Percentiles rank a stretch among this genome's conserved stretches.
Conservation (phyloP, 106 monocot genomes). For the Phalaenopsis aphrodite region DNA sequence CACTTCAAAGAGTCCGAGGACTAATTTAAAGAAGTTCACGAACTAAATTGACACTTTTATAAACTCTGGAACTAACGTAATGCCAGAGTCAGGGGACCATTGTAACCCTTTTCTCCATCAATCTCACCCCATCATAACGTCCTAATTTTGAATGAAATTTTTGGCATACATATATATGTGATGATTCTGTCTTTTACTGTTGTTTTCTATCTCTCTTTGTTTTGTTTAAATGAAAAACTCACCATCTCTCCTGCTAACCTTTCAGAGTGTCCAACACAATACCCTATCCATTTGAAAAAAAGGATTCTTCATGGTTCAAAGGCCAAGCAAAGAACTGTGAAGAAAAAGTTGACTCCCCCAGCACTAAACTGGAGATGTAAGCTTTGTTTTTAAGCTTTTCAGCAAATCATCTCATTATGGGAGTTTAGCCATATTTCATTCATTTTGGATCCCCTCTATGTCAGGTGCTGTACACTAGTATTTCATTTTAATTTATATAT, state of each 20-base stretch:
- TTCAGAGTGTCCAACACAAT: not conserved
- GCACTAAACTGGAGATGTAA: conserved; percentile 6
- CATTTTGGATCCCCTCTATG: not conserved
- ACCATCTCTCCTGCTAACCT: not conserved
- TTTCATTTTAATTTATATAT: not conserved
- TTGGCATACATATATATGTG: too few relatives aligned
- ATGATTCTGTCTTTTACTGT: too few relatives aligned
- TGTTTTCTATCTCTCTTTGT: too few relatives aligned
- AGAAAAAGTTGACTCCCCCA: not conserved
- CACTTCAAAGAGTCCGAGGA: too few relatives aligned
- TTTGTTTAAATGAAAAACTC: not conserved
- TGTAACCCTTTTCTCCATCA: too few relatives aligned
- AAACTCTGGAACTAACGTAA: too few relatives aligned
- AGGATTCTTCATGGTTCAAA: not conserved
- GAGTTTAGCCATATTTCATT: not conserved
- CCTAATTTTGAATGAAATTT: too few relatives aligned
- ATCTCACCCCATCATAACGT: too few relatives aligned
- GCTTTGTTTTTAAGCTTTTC: not conserved
- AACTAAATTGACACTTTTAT: too few relatives aligned
- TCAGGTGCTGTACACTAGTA: not conserved
- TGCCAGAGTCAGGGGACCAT: too few relatives aligned
- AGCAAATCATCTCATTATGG: not conserved
- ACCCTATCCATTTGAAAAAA: not conserved
- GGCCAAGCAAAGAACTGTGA: not conserved
- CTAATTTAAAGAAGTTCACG: too few relatives aligned